These are phyloP conservation scores for Xylariaceae sp. DNA, from an alignment of 2,329 filamentous ascomycete genomes.

Conservation along the genomic window DNA sequence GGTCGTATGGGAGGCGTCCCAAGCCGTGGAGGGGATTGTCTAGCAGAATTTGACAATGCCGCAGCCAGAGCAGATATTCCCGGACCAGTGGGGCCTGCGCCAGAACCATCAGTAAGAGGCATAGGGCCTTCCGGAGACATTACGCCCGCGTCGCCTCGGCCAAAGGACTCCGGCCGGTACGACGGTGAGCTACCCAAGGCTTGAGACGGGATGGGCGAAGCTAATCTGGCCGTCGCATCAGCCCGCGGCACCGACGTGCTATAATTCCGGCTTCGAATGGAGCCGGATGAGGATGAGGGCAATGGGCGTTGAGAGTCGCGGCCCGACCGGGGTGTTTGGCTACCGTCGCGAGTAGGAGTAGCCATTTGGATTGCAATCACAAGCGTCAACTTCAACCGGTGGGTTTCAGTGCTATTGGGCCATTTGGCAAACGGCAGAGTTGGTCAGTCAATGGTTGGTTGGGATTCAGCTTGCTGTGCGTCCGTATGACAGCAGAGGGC, in stretches of 20 bases:
- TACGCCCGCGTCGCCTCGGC: constrained; percentile 39
- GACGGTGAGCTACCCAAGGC: constrained; percentile 42
- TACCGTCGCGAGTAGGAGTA: constrained; percentile 38
- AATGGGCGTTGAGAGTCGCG: constrained; percentile 35
- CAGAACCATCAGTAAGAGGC: constrained; percentile 63
- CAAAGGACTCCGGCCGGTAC: constrained; percentile 47
- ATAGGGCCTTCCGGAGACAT: constrained; percentile 43
- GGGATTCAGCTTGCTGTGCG: background rate
- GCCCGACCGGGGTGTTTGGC: constrained; percentile 34
- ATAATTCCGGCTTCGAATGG: constrained; percentile 43
- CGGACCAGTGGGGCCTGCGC: constrained; percentile 60
- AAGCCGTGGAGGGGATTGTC: constrained; percentile 64
- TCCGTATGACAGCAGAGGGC: background rate
- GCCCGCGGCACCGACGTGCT: constrained; percentile 54
- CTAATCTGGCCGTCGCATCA: constrained; percentile 58
- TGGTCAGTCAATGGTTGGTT: background rate
- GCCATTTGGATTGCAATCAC: constrained; percentile 25
- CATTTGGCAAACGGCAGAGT: constrained; percentile 5
- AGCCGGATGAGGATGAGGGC: constrained; percentile 47
- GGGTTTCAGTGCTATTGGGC: constrained; percentile 9
- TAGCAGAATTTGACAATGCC: constrained; percentile 72
- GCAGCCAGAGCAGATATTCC: constrained; percentile 84
- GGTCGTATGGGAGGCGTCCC: constrained; percentile 60
- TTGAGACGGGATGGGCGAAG: constrained; percentile 52
- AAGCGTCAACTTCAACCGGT: background rate